These are phyloP conservation scores for Trichoderma asperellum DNA, from an alignment of 2,329 filamentous ascomycete genomes.

Conservation along the genomic window DNA sequence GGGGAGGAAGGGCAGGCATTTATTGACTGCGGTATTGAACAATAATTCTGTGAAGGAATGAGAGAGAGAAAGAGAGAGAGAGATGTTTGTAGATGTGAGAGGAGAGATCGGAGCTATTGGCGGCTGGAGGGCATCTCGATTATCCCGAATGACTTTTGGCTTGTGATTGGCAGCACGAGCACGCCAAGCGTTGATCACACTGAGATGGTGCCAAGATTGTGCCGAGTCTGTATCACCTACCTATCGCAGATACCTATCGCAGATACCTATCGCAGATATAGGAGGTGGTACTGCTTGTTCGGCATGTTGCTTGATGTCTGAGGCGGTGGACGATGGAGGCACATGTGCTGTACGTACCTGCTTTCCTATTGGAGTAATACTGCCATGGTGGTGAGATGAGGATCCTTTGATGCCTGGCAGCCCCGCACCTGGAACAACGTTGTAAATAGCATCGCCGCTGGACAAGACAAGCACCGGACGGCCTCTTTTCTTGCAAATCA, in stretches of 20 bases:
- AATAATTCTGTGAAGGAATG: background rate
- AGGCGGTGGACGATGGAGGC: background rate
- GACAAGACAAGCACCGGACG: background rate
- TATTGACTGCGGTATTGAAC: conserved; percentile 19
- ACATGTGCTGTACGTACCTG: background rate
- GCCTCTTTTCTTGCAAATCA: background rate
- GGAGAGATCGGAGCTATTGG: background rate
- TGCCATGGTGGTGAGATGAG: background rate
- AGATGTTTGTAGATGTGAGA: background rate
- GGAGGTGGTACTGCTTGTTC: background rate
- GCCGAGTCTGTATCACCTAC: background rate
- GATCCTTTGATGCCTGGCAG: background rate
- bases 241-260: background rate
- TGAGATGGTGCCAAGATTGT: background rate
- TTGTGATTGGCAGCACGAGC: background rate
- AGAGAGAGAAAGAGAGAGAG: background rate
- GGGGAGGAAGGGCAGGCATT: conserved; percentile 17
- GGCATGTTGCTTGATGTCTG: background rate
- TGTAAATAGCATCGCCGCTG: background rate
- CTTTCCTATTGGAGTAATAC: background rate
- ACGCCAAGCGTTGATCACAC: background rate
- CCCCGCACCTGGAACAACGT: background rate
- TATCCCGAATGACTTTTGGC: background rate
- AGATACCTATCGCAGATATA: background rate
- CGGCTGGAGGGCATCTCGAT: background rate